Conservation (phyloP, 495 filamentous ascomycete species). For the Penicillium herquei region DNA sequence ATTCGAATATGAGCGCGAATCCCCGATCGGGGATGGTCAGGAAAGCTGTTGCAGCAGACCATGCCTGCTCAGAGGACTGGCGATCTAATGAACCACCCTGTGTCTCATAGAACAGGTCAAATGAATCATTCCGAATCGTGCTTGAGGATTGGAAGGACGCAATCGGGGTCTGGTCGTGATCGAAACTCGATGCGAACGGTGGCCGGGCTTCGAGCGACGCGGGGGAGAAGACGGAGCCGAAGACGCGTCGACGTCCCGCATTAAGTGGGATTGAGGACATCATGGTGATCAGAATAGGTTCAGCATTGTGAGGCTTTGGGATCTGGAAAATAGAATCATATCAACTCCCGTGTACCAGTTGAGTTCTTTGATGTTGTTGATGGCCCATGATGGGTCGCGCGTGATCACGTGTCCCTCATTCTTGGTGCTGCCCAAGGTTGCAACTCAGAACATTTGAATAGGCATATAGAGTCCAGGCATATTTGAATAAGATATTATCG, state of each 20-base stretch:
- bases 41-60: conserved; percentile 63
- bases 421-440: neutral
- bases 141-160: conserved; percentile 20
- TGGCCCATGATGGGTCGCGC: conserved; percentile 1
- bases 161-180: conserved; percentile 15
- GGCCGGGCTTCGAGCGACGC: conserved; percentile 32
- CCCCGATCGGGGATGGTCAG: conserved; percentile 53
- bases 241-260: conserved; percentile 42
- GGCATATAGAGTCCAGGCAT: neutral
- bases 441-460: neutral
- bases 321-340: neutral
- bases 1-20: conserved; percentile 25
- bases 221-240: conserved; percentile 53
- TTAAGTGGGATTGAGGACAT: conserved; percentile 28
- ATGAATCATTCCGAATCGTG: conserved; percentile 20
- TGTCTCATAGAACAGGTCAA: conserved; percentile 4
- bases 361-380: neutral
- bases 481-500: neutral
- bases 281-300: conserved; percentile 18
- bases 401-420: conserved; percentile 18
- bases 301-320: conserved; percentile 12
- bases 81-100: conserved; percentile 44
- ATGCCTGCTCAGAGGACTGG: conserved; percentile 63
- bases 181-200: conserved; percentile 7
- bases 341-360: too few species aligned